These are phyloP conservation scores for Salicornia ramosissima DNA, from an alignment of 148 eudicot species.

Conservation along the genomic window DNA sequence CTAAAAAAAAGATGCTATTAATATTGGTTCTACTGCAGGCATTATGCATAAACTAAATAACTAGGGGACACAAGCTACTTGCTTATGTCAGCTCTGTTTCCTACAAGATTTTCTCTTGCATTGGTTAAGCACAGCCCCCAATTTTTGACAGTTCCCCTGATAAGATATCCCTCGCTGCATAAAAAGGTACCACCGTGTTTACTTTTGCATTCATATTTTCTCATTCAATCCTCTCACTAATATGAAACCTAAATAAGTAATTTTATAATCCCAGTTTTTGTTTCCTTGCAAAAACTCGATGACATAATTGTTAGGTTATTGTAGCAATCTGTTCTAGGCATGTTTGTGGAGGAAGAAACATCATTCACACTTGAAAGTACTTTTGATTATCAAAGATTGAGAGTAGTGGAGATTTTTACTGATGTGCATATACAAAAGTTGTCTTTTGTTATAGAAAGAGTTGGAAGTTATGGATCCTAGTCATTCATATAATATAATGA, in stretches of 20 bases:
- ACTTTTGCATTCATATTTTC: not conserved
- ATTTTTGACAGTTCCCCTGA: conserved; percentile 8
- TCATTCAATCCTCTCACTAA: too few relatives aligned
- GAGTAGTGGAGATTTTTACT: not conserved
- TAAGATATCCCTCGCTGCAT: conserved; percentile 3
- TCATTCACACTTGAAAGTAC: not conserved
- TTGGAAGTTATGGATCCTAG: not conserved
- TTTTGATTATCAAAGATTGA: not conserved
- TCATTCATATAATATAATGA: not conserved
- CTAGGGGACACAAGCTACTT: conserved; percentile 17
- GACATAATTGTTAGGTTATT: not conserved
- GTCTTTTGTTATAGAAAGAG: not conserved
- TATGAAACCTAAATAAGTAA: too few relatives aligned
- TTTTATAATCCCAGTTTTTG: too few relatives aligned
- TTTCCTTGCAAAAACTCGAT: not conserved
- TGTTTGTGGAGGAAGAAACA: not conserved
- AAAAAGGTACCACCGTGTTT: not conserved
- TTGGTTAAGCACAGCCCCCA: conserved; percentile 2
- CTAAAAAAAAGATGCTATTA: not conserved
- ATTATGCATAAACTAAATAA: not conserved
- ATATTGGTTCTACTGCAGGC: conserved; percentile 9
- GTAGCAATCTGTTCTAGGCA: not conserved
- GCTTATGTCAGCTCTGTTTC: not conserved
- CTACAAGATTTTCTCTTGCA: conserved; percentile 3
- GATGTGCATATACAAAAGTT: not conserved